Evolutionary conservation across 2,329 filamentous ascomycete genomes (phyloP).

Genomic region (Dothideomycetes sp.): DNA sequence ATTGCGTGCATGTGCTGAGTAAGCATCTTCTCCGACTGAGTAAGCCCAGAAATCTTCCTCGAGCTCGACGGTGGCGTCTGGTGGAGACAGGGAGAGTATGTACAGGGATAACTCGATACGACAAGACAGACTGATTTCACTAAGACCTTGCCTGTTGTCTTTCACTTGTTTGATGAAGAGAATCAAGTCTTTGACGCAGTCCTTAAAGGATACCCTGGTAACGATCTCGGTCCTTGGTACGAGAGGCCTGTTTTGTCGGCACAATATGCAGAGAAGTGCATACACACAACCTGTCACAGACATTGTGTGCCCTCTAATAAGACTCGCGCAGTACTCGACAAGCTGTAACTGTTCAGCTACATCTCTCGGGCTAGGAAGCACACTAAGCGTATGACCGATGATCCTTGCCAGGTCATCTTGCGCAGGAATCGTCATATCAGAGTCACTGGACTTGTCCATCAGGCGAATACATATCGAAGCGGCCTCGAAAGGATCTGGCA

Average conservation of each 20-base stretch:
- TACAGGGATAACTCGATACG: background rate
- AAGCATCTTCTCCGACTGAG: conserved; percentile 56
- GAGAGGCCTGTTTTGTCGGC: background rate
- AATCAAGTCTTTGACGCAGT: conserved; percentile 32
- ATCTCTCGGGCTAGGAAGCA: background rate
- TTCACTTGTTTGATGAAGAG: conserved; percentile 24
- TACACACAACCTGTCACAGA: conserved; percentile 1
- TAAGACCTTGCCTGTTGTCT: conserved; percentile 3
- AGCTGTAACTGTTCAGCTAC: background rate
- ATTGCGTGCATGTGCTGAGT: conserved; percentile 52
- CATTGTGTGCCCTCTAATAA: background rate
- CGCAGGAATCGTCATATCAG: background rate
- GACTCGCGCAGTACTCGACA: background rate
- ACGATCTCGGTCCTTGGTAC: background rate
- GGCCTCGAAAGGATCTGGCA: background rate
- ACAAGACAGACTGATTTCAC: background rate
- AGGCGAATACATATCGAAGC: background rate
- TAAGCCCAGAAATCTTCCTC: conserved; percentile 61
- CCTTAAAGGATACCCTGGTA: background rate
- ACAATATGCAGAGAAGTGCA: background rate
- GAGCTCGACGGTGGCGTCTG: conserved; percentile 23
- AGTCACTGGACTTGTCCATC: background rate
- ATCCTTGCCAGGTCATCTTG: background rate
- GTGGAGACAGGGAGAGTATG: background rate
- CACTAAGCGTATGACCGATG: background rate